A percentile compares a stretch with the other conserved stretches of the same genome.
Conservation (phyloP, 2,329 filamentous ascomycete species). For the Hyphodiscus sp. region DNA sequence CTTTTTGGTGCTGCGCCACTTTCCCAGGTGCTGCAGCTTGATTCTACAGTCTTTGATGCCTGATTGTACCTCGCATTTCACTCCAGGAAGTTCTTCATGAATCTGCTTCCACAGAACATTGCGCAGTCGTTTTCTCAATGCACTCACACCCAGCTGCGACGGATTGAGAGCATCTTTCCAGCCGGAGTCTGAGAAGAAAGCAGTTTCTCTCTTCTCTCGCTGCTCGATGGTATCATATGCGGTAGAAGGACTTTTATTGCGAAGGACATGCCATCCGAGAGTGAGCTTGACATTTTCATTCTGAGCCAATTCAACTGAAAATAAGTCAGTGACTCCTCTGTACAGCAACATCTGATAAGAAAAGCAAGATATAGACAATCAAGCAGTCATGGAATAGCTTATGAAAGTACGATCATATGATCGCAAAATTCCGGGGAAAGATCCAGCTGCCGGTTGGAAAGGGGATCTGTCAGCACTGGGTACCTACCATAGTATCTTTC, state of each 20-base stretch:
- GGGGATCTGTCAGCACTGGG: no score
- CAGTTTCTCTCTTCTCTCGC: constrained; percentile 35
- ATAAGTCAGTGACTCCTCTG: no score
- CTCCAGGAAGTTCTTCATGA: constrained; percentile 36
- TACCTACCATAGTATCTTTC: no score
- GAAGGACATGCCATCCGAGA: constrained; percentile 48
- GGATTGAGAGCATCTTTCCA: constrained; percentile 35
- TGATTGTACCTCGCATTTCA: constrained; percentile 38
- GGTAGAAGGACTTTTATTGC: constrained; percentile 38
- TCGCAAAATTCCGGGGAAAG: no score
- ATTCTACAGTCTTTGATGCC: constrained; percentile 31
- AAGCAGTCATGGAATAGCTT: no score
- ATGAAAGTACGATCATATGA: no score
- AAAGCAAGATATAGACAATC: constrained; percentile 34
- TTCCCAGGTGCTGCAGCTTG: constrained; percentile 42
- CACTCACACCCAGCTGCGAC: constrained; percentile 39
- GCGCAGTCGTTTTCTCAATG: constrained; percentile 44
- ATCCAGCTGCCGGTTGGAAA: no score
- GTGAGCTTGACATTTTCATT: constrained; percentile 42
- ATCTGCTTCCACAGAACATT: constrained; percentile 44
- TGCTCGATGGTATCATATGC: constrained; percentile 26
- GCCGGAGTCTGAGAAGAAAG: constrained; percentile 38
- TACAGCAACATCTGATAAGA: no score
- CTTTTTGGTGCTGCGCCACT: constrained; percentile 35
- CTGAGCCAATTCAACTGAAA: no score